Evolutionary conservation across 257 asterid species (phyloP).

Genomic region (Forsythia suspensa): DNA sequence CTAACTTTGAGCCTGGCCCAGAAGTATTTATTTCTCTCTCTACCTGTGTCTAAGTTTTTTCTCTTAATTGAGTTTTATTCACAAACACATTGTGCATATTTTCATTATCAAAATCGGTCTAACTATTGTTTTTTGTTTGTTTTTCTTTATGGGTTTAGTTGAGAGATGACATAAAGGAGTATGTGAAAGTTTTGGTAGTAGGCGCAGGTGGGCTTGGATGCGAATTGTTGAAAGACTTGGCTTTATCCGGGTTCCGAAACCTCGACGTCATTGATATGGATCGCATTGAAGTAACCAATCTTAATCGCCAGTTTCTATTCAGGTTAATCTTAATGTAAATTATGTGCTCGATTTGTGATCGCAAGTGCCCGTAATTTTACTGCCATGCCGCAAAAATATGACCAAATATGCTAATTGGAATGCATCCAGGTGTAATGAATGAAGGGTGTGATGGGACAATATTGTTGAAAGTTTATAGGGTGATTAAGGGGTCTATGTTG

Average conservation of each 20-base stretch:
- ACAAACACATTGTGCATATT: conserved; percentile 21
- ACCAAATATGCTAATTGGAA: neutral
- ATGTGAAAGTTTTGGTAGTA: conserved; percentile 78
- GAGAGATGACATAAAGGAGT: conserved; percentile 81
- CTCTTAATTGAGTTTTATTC: conserved; percentile 12
- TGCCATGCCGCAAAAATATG: neutral
- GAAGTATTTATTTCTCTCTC: conserved; percentile 41
- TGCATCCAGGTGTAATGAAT: neutral
- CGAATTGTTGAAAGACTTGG: conserved; percentile 95
- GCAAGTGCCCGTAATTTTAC: conserved; percentile 7
- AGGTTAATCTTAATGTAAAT: conserved; percentile 46
- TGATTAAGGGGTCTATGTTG: conserved; percentile 12
- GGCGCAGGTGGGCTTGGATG: conserved; percentile 99
- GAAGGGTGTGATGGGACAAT: neutral
- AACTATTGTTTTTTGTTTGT: conserved; percentile 16
- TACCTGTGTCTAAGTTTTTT: neutral
- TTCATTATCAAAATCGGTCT: neutral
- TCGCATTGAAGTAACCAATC: conserved; percentile 92
- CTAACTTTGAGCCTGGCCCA: conserved; percentile 72
- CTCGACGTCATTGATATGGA: conserved; percentile 98
- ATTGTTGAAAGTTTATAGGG: conserved; percentile 3
- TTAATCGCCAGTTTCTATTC: conserved; percentile 94
- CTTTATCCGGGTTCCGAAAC: conserved; percentile 79
- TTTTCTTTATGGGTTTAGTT: conserved; percentile 39
- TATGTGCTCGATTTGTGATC: neutral